Conservation (phyloP, 192 early-diverging fungal genomes). For the Coemansia reversa region DNA sequence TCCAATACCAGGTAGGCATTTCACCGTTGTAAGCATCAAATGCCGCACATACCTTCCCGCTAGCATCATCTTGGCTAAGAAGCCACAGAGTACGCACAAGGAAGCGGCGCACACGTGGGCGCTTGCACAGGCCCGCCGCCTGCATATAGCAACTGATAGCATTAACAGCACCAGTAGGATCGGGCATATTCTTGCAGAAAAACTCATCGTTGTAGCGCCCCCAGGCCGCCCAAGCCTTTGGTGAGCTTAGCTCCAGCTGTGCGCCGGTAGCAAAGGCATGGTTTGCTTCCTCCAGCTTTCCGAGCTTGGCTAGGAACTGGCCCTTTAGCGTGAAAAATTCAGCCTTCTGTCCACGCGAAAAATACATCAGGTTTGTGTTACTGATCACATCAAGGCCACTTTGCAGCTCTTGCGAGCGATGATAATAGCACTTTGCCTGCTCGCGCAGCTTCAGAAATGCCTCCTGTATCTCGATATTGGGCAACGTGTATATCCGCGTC, state of each 20-base stretch:
- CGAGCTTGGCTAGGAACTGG: slow-evolving; percentile 87
- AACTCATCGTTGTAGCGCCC: slow-evolving; percentile 91
- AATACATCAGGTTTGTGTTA: slow-evolving; percentile 98
- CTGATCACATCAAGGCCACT: slow-evolving; percentile 97
- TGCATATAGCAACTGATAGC: slow-evolving; percentile 97
- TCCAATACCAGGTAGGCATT: slow-evolving; percentile 96
- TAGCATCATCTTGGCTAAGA: slow-evolving; percentile 81
- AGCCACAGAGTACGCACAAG: slow-evolving; percentile 93
- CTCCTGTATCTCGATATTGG: slow-evolving; percentile 99
- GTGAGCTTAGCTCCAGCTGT: slow-evolving; percentile 82
- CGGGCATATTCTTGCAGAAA: slow-evolving; percentile 80
- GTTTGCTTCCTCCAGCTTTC: slow-evolving; percentile 82
- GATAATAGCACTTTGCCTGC: slow-evolving; percentile 98
- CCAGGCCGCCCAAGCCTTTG: slow-evolving; percentile 97
- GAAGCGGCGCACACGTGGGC: slow-evolving; percentile 82
- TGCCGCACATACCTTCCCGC: slow-evolving; percentile 70
- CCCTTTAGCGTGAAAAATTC: slow-evolving; percentile 98
- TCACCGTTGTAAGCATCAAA: slow-evolving; percentile 92
- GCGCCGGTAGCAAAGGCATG: slow-evolving; percentile 87
- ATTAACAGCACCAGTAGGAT: slow-evolving; percentile 78
- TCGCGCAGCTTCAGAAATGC: slow-evolving; percentile 95
- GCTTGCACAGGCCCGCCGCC: slow-evolving; percentile 86
- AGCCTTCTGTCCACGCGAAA: slow-evolving; percentile 86
- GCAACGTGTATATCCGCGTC: slow-evolving; percentile 96
- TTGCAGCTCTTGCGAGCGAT: slow-evolving; percentile 81